These are phyloP conservation scores for Eimeria necatrix DNA, from an alignment of 169 alveolate genomes.

Conservation along the genomic window DNA sequence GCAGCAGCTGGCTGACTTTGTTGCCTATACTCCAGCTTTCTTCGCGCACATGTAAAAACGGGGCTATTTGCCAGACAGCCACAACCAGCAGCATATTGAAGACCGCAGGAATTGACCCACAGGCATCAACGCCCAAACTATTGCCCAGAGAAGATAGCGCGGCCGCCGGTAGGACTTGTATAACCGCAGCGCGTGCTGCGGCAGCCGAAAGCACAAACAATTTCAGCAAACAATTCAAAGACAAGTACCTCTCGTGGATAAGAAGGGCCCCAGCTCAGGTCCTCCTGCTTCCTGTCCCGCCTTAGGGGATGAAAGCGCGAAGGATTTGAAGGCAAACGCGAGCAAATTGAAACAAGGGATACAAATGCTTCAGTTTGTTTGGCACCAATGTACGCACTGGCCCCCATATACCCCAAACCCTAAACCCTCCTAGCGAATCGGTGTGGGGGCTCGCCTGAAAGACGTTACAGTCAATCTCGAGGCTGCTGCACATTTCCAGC, in stretches of 20 bases:
- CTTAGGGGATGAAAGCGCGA: no score
- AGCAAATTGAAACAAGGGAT: no score
- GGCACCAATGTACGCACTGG: no score
- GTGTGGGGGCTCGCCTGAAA: conserved; percentile 2
- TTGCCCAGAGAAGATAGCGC: background rate
- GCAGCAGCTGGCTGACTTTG: background rate
- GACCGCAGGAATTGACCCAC: background rate
- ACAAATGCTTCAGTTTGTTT: no score
- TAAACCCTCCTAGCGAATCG: background rate
- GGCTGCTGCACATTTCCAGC: background rate
- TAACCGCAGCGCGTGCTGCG: conserved; percentile 14
- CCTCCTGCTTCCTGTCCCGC: no score
- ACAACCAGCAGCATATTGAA: no score
- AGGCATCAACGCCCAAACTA: background rate
- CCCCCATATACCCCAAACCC: no score
- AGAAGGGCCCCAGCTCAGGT: no score
- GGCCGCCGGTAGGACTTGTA: background rate
- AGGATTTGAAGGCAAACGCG: no score
- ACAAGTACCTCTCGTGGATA: background rate
- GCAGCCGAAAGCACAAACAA: background rate
- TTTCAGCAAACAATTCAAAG: background rate
- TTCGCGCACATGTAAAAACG: no score
- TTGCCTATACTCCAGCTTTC: no score
- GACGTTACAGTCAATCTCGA: background rate
- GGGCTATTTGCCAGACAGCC: no score